Conservation (phyloP, 495 filamentous ascomycete genomes). For the Lasiosphaeria ovina region DNA sequence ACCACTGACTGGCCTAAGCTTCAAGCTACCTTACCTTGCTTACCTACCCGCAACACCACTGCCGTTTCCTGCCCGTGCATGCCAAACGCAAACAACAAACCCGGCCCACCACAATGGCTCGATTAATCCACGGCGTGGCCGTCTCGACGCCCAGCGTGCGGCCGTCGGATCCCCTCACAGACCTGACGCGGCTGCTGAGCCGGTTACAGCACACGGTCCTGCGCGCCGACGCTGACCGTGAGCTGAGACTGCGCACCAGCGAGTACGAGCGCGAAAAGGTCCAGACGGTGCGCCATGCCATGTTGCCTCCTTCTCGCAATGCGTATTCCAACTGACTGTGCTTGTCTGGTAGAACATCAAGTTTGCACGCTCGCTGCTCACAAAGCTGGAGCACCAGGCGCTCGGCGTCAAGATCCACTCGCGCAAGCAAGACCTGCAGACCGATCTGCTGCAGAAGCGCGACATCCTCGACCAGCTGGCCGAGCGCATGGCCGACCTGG, state of each 20-base stretch:
- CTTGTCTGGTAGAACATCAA: constrained; percentile 63
- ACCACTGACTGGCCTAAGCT: no score
- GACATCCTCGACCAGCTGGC: constrained; percentile 55
- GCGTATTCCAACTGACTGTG: background rate
- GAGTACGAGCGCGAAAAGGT: constrained; percentile 71
- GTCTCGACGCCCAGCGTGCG: constrained; percentile 9
- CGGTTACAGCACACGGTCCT: constrained; percentile 73
- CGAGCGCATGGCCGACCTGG: constrained; percentile 61
- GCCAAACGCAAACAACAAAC: background rate
- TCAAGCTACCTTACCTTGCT: no score
- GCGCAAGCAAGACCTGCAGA: constrained; percentile 64
- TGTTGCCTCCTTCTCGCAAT: background rate
- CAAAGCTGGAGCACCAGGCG: constrained; percentile 72
- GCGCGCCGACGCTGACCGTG: constrained; percentile 59
- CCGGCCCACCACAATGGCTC: constrained; percentile 24
- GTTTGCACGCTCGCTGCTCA: constrained; percentile 72
- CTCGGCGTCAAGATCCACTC: constrained; percentile 61
- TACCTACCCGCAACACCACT: no score
- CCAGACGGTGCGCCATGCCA: constrained; percentile 51
- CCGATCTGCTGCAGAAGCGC: constrained; percentile 62
- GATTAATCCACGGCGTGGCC: constrained; percentile 24
- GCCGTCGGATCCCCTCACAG: constrained; percentile 39
- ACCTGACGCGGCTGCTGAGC: constrained; percentile 69
- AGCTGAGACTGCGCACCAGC: constrained; percentile 55
- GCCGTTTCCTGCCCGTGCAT: no score